Conservation (phyloP, 2,329 filamentous ascomycete genomes). For the Diplodia mutila region DNA sequence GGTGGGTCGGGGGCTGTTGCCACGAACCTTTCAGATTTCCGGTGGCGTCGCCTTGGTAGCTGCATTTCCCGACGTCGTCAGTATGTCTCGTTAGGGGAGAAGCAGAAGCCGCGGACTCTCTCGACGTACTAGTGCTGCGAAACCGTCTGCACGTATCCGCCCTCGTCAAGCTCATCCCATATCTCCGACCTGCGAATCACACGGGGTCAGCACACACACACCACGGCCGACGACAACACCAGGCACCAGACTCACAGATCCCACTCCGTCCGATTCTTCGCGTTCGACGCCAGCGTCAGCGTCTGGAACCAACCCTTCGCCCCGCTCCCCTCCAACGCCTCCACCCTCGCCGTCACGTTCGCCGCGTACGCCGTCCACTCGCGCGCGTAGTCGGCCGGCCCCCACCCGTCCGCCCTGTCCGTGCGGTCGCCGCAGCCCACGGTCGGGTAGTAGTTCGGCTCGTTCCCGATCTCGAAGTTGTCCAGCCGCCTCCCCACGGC, state of each 20-base stretch:
- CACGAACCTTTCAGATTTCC: neutral
- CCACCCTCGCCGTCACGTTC: neutral
- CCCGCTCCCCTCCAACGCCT: neutral
- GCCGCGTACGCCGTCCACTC: neutral
- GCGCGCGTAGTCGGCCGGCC: neutral
- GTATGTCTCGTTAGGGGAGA: too few species aligned
- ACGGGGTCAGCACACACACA: neutral
- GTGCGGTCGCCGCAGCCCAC: too few species aligned
- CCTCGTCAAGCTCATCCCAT: neutral
- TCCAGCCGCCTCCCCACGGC: neutral
- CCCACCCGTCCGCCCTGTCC: neutral
- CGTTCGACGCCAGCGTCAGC: neutral
- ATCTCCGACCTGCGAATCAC: neutral
- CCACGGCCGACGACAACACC: too few species aligned
- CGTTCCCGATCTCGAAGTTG: neutral
- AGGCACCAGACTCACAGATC: neutral
- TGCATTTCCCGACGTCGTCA: too few species aligned
- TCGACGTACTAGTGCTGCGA: conserved; percentile 6
- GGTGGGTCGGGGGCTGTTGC: too few species aligned
- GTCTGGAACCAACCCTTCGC: neutral
- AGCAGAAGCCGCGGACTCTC: too few species aligned
- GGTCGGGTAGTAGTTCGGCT: neutral
- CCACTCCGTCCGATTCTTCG: neutral
- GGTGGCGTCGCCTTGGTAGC: neutral
- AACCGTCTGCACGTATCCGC: neutral